Evolutionary conservation across 2,329 filamentous ascomycete species (phyloP), one percentile per base, ranked within the genome.

Genomic region (Pestalotiopsis sp.): DNA sequence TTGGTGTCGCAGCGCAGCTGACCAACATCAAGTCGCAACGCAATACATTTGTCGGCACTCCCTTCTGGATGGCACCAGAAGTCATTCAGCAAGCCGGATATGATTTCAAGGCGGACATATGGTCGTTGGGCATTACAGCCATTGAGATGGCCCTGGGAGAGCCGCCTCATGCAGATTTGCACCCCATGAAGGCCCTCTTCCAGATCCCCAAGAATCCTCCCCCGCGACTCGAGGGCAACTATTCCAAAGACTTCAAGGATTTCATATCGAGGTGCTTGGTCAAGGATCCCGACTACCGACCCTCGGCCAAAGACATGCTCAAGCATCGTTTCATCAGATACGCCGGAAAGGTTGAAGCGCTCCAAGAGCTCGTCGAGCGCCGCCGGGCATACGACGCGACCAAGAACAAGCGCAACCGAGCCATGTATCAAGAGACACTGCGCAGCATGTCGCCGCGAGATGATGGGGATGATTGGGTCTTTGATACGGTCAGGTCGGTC

Each of bases 1-100:
- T 99, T 77, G 96, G 96, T 68, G 96, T 99, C 56, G 96, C 96
- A 7, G 95, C 96, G 38, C 96, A 99, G 79, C 85, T 99, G 75
- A 97, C 94, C 69, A 97, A 98, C 77, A 97, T 98, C 82, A 98
- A 98, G 81, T 98, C 95, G 2, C 94, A 98, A 79, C 90, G 96
- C 66, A 95, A 98, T 80, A 99, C 96, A 0, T 98, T 99, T 76
- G 96, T 99, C 22, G 96, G 96, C 22, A 98, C 95, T 0, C 96
- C 96, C 0, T 97, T 97, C 77, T 97, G 94, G 94, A 97, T 97
- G 94, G 94, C 94, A 0, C 94, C 94, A 1, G 94, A 97, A 77
- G 94, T 97, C 44, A 97, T 97, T 72, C 91, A 97, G 78, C 94
- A 97, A 80, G 89, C 93, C 71, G 88, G 87, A 17, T 90, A 89